Percentiles rank a stretch among this genome's conserved stretches.
phyloP scores from a whole-genome alignment of 352 stramenopile genomes.

The Pythium rishiriense region DNA sequence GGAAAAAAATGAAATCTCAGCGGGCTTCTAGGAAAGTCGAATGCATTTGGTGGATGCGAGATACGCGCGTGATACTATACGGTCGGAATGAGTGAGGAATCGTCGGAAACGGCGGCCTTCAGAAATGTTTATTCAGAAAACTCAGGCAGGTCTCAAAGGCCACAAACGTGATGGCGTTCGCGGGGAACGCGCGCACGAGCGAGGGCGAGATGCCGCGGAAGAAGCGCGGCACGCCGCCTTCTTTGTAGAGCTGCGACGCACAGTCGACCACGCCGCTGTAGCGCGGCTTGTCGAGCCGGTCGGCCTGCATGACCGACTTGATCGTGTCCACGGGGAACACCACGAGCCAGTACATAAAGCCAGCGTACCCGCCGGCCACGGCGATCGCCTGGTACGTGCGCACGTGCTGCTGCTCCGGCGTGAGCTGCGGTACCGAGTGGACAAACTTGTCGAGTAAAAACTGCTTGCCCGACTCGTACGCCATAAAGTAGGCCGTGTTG shows the following conservation, averaged over 20 bases:
- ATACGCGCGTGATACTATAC: constrained; percentile 2
- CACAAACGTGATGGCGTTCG: constrained; percentile 86
- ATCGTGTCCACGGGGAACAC: constrained; percentile 83
- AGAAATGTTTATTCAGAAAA: constrained; percentile 75
- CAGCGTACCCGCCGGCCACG: constrained; percentile 66
- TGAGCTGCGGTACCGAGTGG: constrained; percentile 34
- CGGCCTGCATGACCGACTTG: constrained; percentile 82
- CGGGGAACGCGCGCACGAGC: constrained; percentile 72
- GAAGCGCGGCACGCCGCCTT: constrained; percentile 67
- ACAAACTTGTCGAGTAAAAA: constrained; percentile 63
- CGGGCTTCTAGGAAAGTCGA: not conserved
- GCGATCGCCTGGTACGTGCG: constrained; percentile 78
- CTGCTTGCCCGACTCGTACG: constrained; percentile 74
- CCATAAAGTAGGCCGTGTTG: constrained; percentile 85
- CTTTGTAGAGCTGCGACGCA: constrained; percentile 60
- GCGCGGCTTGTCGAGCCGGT: constrained; percentile 67
- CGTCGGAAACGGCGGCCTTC: not conserved
- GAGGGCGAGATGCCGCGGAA: constrained; percentile 80
- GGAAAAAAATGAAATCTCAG: not conserved
- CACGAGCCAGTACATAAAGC: constrained; percentile 85
- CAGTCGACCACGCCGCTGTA: constrained; percentile 77
- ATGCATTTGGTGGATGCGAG: constrained; percentile 3
- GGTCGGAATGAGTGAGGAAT: too few species aligned
- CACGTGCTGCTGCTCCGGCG: constrained; percentile 53
- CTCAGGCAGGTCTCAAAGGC: constrained; percentile 83